phyloP scores from a whole-genome alignment of 495 filamentous ascomycete species.

The Penicillium dipodomyicola region DNA sequence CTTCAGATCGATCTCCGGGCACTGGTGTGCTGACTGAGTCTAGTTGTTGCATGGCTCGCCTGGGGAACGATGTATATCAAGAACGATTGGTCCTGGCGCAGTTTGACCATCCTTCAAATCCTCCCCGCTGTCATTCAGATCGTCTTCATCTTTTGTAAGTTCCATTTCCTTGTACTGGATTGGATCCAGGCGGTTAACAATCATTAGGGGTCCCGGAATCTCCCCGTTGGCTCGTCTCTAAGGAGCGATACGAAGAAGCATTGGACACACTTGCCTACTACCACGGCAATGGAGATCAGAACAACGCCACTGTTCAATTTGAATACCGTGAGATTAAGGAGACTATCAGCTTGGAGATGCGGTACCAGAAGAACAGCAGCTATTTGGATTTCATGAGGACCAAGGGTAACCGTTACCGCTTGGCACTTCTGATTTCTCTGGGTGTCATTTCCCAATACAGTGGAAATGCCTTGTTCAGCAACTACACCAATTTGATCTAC shows the following conservation, averaged over 20 bases:
- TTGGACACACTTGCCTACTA: conserved; percentile 32
- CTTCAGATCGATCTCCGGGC: not conserved
- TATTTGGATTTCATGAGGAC: conserved; percentile 61
- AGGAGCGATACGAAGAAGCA: conserved; percentile 38
- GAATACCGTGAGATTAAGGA: conserved; percentile 34
- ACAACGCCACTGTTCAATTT: conserved; percentile 21
- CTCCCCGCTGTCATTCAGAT: conserved; percentile 33
- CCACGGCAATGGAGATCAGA: conserved; percentile 28
- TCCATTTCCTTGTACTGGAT: not conserved
- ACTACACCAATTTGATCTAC: conserved; percentile 56
- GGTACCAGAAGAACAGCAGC: conserved; percentile 28
- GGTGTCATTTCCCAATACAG: conserved; percentile 60
- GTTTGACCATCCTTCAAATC: conserved; percentile 40
- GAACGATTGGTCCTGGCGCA: conserved; percentile 48
- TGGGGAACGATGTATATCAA: conserved; percentile 28
- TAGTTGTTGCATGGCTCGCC: conserved; percentile 22
- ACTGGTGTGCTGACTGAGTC: not conserved
- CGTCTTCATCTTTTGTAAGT: conserved; percentile 39
- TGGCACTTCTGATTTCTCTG: conserved; percentile 53
- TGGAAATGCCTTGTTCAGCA: conserved; percentile 63
- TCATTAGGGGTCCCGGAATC: conserved; percentile 40
- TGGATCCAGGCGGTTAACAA: not conserved
- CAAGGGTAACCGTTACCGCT: conserved; percentile 63
- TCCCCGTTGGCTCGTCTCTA: conserved; percentile 42
- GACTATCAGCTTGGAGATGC: conserved; percentile 29